phyloP scores from a whole-genome alignment of 73 alveolate genomes.

The Paramecium sonneborni region DNA sequence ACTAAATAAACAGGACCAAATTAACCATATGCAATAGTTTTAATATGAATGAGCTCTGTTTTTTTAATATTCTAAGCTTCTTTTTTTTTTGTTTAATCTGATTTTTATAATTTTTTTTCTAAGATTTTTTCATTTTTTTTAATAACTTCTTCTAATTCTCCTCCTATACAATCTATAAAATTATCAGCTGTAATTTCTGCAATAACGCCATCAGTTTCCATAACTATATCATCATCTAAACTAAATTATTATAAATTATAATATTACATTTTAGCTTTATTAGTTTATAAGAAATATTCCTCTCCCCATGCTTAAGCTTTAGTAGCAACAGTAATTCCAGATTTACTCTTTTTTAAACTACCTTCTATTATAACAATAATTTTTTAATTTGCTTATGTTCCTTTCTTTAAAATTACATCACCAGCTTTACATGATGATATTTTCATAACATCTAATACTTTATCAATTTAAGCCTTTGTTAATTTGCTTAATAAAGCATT shows the following conservation, averaged over 20 bases:
- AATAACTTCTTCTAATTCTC: slow-evolving; percentile 59
- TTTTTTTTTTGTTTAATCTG: slow-evolving; percentile 59
- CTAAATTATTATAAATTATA: neutral
- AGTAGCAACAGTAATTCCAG: slow-evolving; percentile 60
- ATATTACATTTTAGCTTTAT: slow-evolving; percentile 35
- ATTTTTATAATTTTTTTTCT: slow-evolving; percentile 44
- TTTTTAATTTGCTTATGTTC: slow-evolving; percentile 59
- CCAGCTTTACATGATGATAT: slow-evolving; percentile 64
- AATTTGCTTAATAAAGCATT: slow-evolving; percentile 31
- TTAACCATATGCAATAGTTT: slow-evolving; percentile 60
- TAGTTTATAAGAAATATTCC: slow-evolving; percentile 49
- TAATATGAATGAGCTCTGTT: slow-evolving; percentile 35
- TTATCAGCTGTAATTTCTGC: slow-evolving; percentile 65
- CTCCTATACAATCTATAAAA: slow-evolving; percentile 57
- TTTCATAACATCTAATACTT: slow-evolving; percentile 64
- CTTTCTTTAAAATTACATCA: slow-evolving; percentile 61
- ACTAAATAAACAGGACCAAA: slow-evolving; percentile 67
- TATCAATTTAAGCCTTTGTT: slow-evolving; percentile 55
- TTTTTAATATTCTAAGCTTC: slow-evolving; percentile 48
- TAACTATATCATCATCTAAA: slow-evolving; percentile 63
- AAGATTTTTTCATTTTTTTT: slow-evolving; percentile 24
- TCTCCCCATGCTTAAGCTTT: slow-evolving; percentile 68
- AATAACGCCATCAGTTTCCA: slow-evolving; percentile 68
- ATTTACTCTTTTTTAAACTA: slow-evolving; percentile 50
- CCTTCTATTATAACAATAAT: slow-evolving; percentile 66